Conservation (phyloP, 2,329 filamentous ascomycete genomes). For the Colletotrichum sp. region DNA sequence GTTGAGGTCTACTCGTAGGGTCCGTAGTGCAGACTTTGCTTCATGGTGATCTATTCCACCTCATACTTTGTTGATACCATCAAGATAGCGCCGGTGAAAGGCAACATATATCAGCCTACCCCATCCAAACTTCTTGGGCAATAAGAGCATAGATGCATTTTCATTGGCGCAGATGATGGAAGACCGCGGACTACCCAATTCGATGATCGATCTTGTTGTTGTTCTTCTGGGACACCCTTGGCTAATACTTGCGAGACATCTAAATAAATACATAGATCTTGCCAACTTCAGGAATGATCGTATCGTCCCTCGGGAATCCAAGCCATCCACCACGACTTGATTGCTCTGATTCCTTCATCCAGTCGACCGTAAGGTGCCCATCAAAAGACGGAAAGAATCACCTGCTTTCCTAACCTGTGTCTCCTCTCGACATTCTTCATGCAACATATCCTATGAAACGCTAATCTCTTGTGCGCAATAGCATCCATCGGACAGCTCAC, state of each 20-base stretch:
- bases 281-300: too few species aligned
- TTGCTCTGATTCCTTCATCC: neutral
- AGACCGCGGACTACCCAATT: too few species aligned
- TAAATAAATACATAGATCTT: too few species aligned
- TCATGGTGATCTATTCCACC: neutral
- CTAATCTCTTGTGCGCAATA: neutral
- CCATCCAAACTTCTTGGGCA: too few species aligned
- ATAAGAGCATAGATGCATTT: neutral
- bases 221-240: too few species aligned
- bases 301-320: too few species aligned
- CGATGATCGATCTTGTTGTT: too few species aligned
- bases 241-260: too few species aligned
- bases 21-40: neutral
- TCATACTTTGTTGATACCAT: accelerated
- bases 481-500: neutral
- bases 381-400: accelerated
- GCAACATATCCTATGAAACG: neutral
- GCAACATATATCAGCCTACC: too few species aligned
- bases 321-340: too few species aligned
- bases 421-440: neutral
- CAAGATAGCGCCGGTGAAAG: neutral
- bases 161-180: neutral
- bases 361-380: neutral
- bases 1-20: neutral
- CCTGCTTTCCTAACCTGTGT: accelerated